Evolutionary conservation across 495 filamentous ascomycete genomes (phyloP), one percentile per base, ranked within the genome.

Genomic region (Penicillium psychrofluorescens): DNA sequence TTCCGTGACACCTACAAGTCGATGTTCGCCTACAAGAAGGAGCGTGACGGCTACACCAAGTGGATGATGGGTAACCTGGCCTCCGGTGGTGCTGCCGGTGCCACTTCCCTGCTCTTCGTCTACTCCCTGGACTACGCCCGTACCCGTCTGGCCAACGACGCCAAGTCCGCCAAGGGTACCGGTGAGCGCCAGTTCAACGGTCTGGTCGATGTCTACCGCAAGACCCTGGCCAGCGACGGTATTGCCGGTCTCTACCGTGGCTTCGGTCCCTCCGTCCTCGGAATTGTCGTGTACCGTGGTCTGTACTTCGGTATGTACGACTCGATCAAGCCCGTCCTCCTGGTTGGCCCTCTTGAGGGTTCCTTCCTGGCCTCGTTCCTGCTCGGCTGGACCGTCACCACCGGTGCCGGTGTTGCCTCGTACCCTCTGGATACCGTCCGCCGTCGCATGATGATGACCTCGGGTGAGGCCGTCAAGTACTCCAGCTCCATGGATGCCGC

Each of bases 251-350:
- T 98, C 64, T 98, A 98, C 86, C 92, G 92, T 90, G 92, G 92
- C 80, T 98, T 98, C 86, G 88, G 88, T 78, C 94, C 94, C 67
- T 98, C 94, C 58, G 92, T 98, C 63, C 78, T 83, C 71, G 92
- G 92, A 80, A 98, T 98, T 70, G 72, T 97, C 67, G 94, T 98
- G 72, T 98, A 98, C 86, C 94, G 92, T 87, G 92, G 92, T 95
- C 89, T 98, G 55, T 98, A 98, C 88, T 98, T 98, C 85, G 92
- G 92, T 67, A 86, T 98, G 86, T 97, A 98, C 90, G 92, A 97
- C 76, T 98, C 92, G 56, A 84, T 98, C 80, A 98, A 98, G 88
- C 92, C 92, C 57, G 87, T 96, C 71, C 68, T 96, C 73, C 88
- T 98, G 41, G 80, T 85, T 67, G 92, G 92, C 64, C 48, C 78